Evolutionary conservation across 306 rosid species (phyloP).

Genomic region (Bauhinia variegata): DNA sequence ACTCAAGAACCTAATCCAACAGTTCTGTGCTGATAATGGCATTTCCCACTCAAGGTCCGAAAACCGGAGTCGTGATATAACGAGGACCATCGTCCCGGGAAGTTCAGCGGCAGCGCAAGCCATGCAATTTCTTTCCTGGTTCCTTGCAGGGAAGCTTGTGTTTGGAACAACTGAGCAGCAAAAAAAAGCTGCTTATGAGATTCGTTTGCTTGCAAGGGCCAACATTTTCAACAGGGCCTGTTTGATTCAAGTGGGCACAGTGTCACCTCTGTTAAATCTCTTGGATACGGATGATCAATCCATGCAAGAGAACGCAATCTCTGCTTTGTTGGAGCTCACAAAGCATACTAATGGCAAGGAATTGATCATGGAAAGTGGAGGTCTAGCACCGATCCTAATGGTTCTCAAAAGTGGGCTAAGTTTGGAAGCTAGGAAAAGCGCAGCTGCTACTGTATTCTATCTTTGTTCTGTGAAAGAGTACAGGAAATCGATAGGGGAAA

Average conservation of each 20-base stretch:
- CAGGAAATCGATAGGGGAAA: slow-evolving; percentile 63
- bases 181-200: slow-evolving; percentile 73
- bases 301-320: slow-evolving; percentile 59
- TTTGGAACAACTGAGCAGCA: slow-evolving; percentile 58
- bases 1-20: slow-evolving; percentile 56
- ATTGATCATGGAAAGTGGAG: slow-evolving; percentile 49
- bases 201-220: slow-evolving; percentile 67
- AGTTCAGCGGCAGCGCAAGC: slow-evolving; percentile 59
- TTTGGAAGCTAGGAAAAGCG: slow-evolving; percentile 60
- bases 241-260: slow-evolving; percentile 59
- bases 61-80: slow-evolving; percentile 40
- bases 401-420: slow-evolving; percentile 58
- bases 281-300: slow-evolving; percentile 32
- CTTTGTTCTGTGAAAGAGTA: slow-evolving; percentile 61
- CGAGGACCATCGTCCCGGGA: slow-evolving; percentile 41
- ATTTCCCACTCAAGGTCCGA: slow-evolving; percentile 22
- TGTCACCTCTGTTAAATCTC: slow-evolving; percentile 60
- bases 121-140: slow-evolving; percentile 57
- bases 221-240: slow-evolving; percentile 70
- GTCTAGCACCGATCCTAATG: slow-evolving; percentile 45
- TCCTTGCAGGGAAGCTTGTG: slow-evolving; percentile 52
- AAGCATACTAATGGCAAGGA: slow-evolving; percentile 60
- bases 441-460: slow-evolving; percentile 74
- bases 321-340: slow-evolving; percentile 75
- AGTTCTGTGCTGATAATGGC: slow-evolving; percentile 55